Percentiles rank a stretch among this genome's conserved stretches.
phyloP scores from a whole-genome alignment of 345 rosid species.

The Pseudoturritis turrita region DNA sequence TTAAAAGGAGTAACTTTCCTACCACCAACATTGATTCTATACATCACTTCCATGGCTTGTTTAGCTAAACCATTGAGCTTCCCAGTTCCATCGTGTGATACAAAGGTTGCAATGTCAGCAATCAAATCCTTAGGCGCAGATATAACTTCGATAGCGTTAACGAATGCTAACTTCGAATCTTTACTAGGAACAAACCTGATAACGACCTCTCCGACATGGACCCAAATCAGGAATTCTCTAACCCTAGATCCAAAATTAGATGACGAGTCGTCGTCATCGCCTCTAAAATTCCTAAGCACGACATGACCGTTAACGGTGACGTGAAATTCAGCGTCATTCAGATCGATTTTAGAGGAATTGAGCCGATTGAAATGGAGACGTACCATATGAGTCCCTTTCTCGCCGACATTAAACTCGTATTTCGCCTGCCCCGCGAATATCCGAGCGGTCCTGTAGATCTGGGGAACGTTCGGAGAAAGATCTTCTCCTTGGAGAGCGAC shows the following conservation, averaged over 20 bases:
- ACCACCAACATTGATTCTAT: slow-evolving; percentile 82
- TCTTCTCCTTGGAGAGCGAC: slow-evolving; percentile 31
- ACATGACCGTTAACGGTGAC: slow-evolving; percentile 67
- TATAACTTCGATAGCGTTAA: slow-evolving; percentile 82
- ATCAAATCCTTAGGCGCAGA: slow-evolving; percentile 88
- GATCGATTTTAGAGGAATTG: slow-evolving; percentile 39
- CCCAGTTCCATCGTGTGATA: slow-evolving; percentile 38
- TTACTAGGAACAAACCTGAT: slow-evolving; percentile 52
- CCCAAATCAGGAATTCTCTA: slow-evolving; percentile 63
- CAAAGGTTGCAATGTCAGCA: slow-evolving; percentile 45
- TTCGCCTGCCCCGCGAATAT: slow-evolving; percentile 53
- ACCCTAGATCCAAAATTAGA: slow-evolving; percentile 35
- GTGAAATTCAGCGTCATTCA: slow-evolving; percentile 53
- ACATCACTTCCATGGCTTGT: slow-evolving; percentile 54
- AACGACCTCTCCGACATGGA: slow-evolving; percentile 43
- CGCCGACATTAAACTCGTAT: slow-evolving; percentile 56
- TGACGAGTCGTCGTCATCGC: slow-evolving; percentile 7
- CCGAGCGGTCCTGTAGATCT: slow-evolving; percentile 64
- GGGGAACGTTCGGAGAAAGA: slow-evolving; percentile 29
- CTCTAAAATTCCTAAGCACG: slow-evolving; percentile 57
- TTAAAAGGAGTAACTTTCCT: slow-evolving; percentile 81
- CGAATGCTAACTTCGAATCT: slow-evolving; percentile 53
- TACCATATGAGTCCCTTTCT: slow-evolving; percentile 67
- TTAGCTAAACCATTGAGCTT: slow-evolving; percentile 45
- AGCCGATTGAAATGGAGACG: slow-evolving; percentile 68